These are phyloP conservation scores for Candida argentea DNA, from an alignment of 805 yeast species.

Conservation along the genomic window DNA sequence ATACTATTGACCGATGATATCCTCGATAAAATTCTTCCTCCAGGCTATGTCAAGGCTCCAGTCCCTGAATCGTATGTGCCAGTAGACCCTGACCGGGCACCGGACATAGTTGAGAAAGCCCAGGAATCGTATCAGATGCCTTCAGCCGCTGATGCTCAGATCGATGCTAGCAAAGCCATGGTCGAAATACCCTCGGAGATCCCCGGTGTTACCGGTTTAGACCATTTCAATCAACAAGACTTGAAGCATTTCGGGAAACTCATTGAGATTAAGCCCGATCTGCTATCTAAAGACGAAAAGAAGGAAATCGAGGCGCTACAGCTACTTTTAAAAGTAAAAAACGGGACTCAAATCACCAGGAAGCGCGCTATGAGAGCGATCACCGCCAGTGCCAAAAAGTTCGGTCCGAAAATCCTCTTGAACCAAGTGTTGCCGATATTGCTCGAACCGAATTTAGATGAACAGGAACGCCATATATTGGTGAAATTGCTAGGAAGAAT, in stretches of 20 bases:
- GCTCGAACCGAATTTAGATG: constrained; percentile 62
- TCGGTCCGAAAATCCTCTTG: constrained; percentile 65
- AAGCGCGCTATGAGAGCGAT: constrained; percentile 60
- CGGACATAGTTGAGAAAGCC: constrained; percentile 21
- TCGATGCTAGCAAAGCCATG: constrained; percentile 14
- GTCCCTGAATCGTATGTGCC: constrained; percentile 38
- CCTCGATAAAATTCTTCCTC: constrained; percentile 41
- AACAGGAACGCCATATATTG: constrained; percentile 73
- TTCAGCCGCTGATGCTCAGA: constrained; percentile 18
- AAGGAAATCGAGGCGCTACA: constrained; percentile 53
- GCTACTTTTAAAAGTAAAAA: constrained; percentile 60
- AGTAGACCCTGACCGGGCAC: constrained; percentile 13
- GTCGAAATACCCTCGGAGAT: constrained; percentile 39
- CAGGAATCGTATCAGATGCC: constrained; percentile 44
- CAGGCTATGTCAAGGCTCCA: constrained; percentile 35
- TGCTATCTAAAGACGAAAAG: constrained; percentile 40
- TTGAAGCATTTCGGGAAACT: constrained; percentile 60
- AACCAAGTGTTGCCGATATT: constrained; percentile 67
- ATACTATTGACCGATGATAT: constrained; percentile 32
- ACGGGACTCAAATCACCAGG: constrained; percentile 62
- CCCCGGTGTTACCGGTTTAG: constrained; percentile 58
- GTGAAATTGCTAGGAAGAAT: constrained; percentile 69
- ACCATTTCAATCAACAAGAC: constrained; percentile 64
- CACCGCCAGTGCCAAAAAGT: constrained; percentile 48
- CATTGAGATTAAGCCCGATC: constrained; percentile 17